These are phyloP conservation scores for Pythium apleroticum DNA, from an alignment of 352 stramenopile genomes.

Conservation along the genomic window DNA sequence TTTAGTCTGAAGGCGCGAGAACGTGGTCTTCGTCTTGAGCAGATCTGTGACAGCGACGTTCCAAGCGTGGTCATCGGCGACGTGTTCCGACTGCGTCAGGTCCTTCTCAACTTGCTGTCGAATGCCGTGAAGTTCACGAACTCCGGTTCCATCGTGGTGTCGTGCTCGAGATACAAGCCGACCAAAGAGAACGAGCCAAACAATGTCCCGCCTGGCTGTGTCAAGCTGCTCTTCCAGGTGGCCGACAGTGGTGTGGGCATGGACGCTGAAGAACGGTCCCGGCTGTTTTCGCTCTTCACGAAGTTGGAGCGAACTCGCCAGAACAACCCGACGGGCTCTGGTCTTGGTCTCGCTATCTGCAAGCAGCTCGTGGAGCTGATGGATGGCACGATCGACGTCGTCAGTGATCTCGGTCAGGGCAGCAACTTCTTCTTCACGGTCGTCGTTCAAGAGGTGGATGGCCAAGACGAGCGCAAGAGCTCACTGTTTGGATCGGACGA, in stretches of 20 bases:
- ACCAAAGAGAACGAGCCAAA: constrained; percentile 1
- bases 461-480: constrained; percentile 39
- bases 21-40: constrained; percentile 78
- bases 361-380: constrained; percentile 85
- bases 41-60: constrained; percentile 64
- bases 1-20: constrained; percentile 85
- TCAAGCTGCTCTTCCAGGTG: constrained; percentile 76
- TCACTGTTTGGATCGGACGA: constrained; percentile 54
- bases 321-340: constrained; percentile 79
- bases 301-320: constrained; percentile 69
- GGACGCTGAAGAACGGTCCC: constrained; percentile 72
- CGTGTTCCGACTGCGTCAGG: constrained; percentile 68
- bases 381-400: constrained; percentile 80
- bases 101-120: constrained; percentile 72
- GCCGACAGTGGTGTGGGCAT: constrained; percentile 80
- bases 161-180: constrained; percentile 29
- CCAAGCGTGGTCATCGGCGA: constrained; percentile 70
- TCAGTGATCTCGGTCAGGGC: constrained; percentile 71
- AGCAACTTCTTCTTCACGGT: constrained; percentile 85
- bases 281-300: constrained; percentile 78
- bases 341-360: constrained; percentile 81
- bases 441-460: constrained; percentile 60
- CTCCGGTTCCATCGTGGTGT: constrained; percentile 68
- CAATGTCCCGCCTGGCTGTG: constrained; percentile 34
- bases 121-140: constrained; percentile 86